phyloP scores from a whole-genome alignment of 2,329 filamentous ascomycete species.

The Penicillium sp. region DNA sequence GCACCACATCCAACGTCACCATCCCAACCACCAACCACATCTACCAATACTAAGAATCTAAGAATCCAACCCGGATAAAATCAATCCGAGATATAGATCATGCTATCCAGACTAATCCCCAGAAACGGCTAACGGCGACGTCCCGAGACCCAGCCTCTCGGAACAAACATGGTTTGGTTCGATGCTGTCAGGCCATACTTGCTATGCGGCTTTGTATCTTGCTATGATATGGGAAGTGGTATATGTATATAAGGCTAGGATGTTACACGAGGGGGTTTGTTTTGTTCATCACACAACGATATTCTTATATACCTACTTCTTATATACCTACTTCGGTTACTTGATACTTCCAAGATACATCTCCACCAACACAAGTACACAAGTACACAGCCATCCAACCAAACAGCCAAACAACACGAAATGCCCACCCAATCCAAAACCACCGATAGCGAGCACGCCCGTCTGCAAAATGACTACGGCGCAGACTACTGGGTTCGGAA shows the following conservation, averaged over 20 bases:
- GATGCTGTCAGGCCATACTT: constrained; percentile 13
- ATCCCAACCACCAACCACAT: background rate
- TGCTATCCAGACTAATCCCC: background rate
- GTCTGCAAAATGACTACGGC: constrained; percentile 37
- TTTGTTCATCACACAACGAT: background rate
- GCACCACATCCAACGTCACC: constrained; percentile 20
- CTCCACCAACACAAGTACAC: background rate
- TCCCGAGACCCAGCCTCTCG: background rate
- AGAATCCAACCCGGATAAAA: background rate
- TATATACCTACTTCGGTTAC: background rate
- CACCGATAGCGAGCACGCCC: constrained; percentile 12
- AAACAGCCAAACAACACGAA: background rate
- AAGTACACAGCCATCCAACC: background rate
- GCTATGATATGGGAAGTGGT: too few relatives aligned
- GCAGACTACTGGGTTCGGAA: constrained; percentile 39
- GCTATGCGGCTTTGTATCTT: background rate
- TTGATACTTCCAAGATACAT: background rate
- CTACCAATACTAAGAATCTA: too few relatives aligned
- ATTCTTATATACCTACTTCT: too few relatives aligned
- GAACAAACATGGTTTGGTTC: background rate
- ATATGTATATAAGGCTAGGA: constrained; percentile 6
- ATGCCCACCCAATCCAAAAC: constrained; percentile 14
- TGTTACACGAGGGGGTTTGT: background rate
- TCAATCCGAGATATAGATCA: constrained; percentile 6
- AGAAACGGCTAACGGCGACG: background rate